phyloP scores from a whole-genome alignment of 176 grass and related monocot genomes.

The Carex scoparia region DNA sequence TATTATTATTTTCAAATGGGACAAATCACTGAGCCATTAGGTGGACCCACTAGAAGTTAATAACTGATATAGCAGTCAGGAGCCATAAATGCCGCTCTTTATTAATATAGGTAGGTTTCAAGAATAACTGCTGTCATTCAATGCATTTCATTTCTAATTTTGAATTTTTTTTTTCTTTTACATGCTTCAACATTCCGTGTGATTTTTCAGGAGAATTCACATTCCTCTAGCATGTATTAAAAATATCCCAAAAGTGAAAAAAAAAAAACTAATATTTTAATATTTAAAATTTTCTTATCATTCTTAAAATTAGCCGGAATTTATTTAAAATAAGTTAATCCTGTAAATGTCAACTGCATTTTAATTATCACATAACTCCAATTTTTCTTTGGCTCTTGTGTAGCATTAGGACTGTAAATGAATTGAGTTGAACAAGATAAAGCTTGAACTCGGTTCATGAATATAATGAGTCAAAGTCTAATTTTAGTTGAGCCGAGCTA shows the following conservation, averaged over 20 bases:
- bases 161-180: neutral
- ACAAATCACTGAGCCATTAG: constrained; percentile 9
- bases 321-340: neutral
- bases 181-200: neutral
- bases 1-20: neutral
- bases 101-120: constrained; percentile 14
- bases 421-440: too few species aligned
- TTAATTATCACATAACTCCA: neutral
- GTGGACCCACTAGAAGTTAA: neutral
- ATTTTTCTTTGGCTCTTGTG: neutral
- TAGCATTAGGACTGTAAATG: neutral
- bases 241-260: neutral
- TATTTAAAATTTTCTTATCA: neutral
- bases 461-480: too few species aligned
- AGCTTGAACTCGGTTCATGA: too few species aligned
- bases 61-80: neutral
- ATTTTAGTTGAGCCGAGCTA: too few species aligned
- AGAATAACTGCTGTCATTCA: neutral
- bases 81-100: neutral
- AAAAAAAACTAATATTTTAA: neutral
- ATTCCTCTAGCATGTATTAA: neutral
- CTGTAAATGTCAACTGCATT: neutral
- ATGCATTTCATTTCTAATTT: constrained; percentile 6
- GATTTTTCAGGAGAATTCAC: neutral
- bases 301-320: neutral